Base-by-base conservation (phyloP, 2,329 filamentous ascomycete genomes). In the Colletotrichum melonis region DNA sequence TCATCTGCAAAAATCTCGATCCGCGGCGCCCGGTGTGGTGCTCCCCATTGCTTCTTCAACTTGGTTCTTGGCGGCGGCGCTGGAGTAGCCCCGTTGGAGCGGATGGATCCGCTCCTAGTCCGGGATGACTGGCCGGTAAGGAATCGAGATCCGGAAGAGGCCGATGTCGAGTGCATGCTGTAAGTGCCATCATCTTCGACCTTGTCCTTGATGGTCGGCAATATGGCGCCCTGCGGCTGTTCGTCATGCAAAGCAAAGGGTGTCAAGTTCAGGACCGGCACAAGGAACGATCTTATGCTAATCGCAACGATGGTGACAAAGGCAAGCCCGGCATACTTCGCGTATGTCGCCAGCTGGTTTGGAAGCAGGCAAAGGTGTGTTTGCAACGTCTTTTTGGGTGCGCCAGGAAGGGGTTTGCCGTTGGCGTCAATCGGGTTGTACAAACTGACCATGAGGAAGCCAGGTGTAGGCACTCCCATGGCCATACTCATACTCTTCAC, bases 401-500 rank as follows among this genome's bases (percentile, higher is more conserved):
- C 78, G 6, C 84, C 82, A 0, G 83, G 81, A 0, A 90, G 76
- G 1, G 89, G 84, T 24, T 85, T 84, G 63, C 87, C 90, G 59
- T 84, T 81, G 64, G 84, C 85, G 77, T 95, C 93, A 67, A 98
- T 88, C 0, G 97, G 97, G 80, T 99, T 98, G 90, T 95, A 98
- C 69, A 99, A 86, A 80, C 95, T 98, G 54, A 95, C 89, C 84
- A 98, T 91, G 75, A 97, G 86, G 77, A 99, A 97, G 0, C 95
- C 97, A 0, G 97, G 97, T 6, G 89, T 92, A 0, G 94, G 90
- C 1, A 99, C 94, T 9, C 97, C 95, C 97, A 98, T 98, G 22
- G 95, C 95, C 95, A 96, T 98, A 79, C 92, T 97, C 76, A 97
- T 91, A 79, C 93, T 95, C 85, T 99, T 99, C 78, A 98, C 95